A percentile compares a stretch with the other conserved stretches of the same genome.
These are phyloP conservation scores for Thraustochytrium sp. DNA, from an alignment of 352 stramenopile species.

Conservation along the genomic window DNA sequence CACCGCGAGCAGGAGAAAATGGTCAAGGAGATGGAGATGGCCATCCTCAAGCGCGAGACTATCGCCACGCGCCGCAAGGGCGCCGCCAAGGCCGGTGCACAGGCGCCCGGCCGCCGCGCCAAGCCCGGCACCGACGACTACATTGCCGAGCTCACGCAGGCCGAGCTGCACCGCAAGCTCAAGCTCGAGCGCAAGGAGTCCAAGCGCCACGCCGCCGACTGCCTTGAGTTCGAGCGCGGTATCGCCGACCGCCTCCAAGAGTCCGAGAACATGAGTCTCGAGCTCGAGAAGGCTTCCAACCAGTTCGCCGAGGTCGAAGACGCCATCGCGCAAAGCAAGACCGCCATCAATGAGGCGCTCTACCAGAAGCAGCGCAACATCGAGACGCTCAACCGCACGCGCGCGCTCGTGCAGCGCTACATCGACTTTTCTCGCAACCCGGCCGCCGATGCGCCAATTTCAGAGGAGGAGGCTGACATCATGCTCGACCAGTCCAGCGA, in stretches of 20 bases:
- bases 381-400: constrained; percentile 63
- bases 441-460: constrained; percentile 47
- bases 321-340: constrained; percentile 60
- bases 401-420: constrained; percentile 62
- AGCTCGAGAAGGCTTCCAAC: constrained; percentile 60
- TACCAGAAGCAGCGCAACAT: constrained; percentile 83
- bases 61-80: constrained; percentile 77
- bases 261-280: constrained; percentile 64
- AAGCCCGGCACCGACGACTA: constrained; percentile 27
- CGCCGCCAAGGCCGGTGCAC: constrained; percentile 39
- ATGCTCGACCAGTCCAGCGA: constrained; percentile 59
- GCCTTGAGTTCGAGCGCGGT: constrained; percentile 46
- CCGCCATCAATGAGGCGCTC: constrained; percentile 69
- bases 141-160: constrained; percentile 65
- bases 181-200: constrained; percentile 62
- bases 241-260: constrained; percentile 52
- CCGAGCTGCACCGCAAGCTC: constrained; percentile 72
- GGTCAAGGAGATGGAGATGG: constrained; percentile 85
- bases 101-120: neutral
- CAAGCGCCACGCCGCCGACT: constrained; percentile 47
- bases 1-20: constrained; percentile 83
- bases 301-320: constrained; percentile 47
- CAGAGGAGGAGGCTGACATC: constrained; percentile 58
- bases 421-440: constrained; percentile 52
- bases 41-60: constrained; percentile 83